Percentiles rank a stretch among this genome's conserved stretches.
phyloP scores from a whole-genome alignment of 1,139 yeast species.

The Taphrina betulina region DNA sequence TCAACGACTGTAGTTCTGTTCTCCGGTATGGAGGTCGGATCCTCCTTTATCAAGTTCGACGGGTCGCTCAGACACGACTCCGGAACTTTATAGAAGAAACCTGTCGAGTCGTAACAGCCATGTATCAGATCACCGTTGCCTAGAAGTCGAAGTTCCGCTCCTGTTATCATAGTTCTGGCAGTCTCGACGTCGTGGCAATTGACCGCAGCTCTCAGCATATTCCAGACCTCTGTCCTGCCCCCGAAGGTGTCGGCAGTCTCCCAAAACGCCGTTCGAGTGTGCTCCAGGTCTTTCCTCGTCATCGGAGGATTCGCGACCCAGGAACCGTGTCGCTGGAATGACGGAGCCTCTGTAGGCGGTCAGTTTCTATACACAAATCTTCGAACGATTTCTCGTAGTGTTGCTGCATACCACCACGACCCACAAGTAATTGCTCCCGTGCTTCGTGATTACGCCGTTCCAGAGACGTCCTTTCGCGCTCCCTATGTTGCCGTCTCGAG shows the following conservation, averaged over 20 bases:
- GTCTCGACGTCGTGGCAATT: slow-evolving; percentile 23
- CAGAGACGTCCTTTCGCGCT: slow-evolving; percentile 20
- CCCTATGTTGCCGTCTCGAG: slow-evolving; percentile 26
- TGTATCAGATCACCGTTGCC: slow-evolving; percentile 30
- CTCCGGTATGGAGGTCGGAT: slow-evolving; percentile 1
- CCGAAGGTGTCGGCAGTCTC: slow-evolving; percentile 32
- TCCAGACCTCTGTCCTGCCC: slow-evolving; percentile 29
- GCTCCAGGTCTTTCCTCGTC: slow-evolving; percentile 18
- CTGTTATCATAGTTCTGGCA: slow-evolving; percentile 23
- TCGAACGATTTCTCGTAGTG: too few relatives aligned
- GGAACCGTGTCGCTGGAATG: slow-evolving; percentile 14
- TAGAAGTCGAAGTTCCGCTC: slow-evolving; percentile 22
- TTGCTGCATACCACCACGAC: slow-evolving; percentile 31
- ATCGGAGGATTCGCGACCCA: slow-evolving; percentile 29
- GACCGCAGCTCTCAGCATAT: slow-evolving; percentile 25
- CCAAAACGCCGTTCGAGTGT: slow-evolving; percentile 24
- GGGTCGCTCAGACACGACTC: slow-evolving; percentile 30
- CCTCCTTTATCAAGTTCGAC: slow-evolving; percentile 10
- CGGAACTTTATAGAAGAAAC: slow-evolving; percentile 28
- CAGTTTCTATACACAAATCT: too few relatives aligned
- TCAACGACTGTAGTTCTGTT: background rate
- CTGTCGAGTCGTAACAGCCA: slow-evolving; percentile 30
- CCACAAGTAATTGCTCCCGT: slow-evolving; percentile 22
- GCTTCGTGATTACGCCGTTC: slow-evolving; percentile 27
- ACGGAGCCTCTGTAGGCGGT: slow-evolving; percentile 26